A percentile compares a stretch with the other conserved stretches of the same genome.
phyloP scores from a whole-genome alignment of 306 rosid species.

The Arachis hypogaea region DNA sequence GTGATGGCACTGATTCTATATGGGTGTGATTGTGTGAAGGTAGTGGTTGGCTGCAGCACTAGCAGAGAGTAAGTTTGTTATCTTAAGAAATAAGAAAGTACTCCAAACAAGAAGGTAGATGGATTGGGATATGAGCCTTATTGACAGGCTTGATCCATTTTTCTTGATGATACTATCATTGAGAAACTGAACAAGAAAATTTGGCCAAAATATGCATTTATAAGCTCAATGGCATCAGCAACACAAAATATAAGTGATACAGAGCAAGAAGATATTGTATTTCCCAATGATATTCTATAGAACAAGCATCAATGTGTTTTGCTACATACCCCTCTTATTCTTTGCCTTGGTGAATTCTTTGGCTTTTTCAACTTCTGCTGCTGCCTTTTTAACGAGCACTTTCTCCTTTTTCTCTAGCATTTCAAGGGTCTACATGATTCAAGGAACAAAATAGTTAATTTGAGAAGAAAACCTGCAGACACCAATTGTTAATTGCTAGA shows the following conservation, averaged over 20 bases:
- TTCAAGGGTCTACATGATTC: constrained; percentile 79
- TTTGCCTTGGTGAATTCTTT: constrained; percentile 82
- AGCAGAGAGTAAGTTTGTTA: background rate
- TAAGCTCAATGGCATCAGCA: constrained; percentile 8
- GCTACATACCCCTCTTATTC: constrained; percentile 83
- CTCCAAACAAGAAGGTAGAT: background rate
- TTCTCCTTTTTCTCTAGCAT: constrained; percentile 99
- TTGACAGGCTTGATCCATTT: constrained; percentile 5
- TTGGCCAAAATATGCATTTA: constrained; percentile 7
- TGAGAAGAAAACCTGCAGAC: background rate
- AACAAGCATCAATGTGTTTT: constrained; percentile 21
- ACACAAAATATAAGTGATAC: background rate
- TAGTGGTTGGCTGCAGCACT: background rate
- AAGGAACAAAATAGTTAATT: constrained; percentile 26
- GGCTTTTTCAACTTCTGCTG: constrained; percentile 86
- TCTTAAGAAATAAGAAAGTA: constrained; percentile 19
- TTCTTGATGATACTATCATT: background rate
- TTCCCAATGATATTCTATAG: background rate
- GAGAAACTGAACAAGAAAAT: constrained; percentile 5
- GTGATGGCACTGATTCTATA: too few relatives aligned
- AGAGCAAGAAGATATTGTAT: constrained; percentile 3
- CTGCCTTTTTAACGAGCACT: constrained; percentile 76
- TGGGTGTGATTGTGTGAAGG: background rate
- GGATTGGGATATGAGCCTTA: background rate
- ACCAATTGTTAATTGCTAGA: background rate